Conservation (phyloP, 306 rosid genomes). For the Citrullus amarus region DNA sequence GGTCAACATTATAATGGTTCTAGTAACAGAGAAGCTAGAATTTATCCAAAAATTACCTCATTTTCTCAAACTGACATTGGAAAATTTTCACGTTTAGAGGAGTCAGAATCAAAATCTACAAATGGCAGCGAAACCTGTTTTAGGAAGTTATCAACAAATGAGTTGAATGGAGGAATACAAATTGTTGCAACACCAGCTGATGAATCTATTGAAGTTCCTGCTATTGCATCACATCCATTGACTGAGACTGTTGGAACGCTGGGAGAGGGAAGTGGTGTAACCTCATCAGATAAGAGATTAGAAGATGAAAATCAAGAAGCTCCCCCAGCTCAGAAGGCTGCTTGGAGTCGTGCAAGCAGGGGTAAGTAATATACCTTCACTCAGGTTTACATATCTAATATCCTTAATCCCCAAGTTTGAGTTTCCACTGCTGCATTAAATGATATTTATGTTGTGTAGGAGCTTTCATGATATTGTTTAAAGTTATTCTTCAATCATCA, state of each 20-base stretch:
- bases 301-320: constrained; percentile 42
- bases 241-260: constrained; percentile 24
- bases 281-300: constrained; percentile 37
- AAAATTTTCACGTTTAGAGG: constrained; percentile 29
- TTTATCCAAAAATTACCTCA: constrained; percentile 18
- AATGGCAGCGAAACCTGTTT: constrained; percentile 21
- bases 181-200: constrained; percentile 13
- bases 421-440: background rate
- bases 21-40: constrained; percentile 23
- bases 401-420: background rate
- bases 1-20: constrained; percentile 35
- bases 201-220: constrained; percentile 27
- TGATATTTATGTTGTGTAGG: background rate
- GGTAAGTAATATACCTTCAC: constrained; percentile 28
- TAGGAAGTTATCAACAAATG: constrained; percentile 27
- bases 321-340: constrained; percentile 28
- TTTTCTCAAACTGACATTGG: constrained; percentile 27
- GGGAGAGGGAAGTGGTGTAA: constrained; percentile 32
- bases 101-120: constrained; percentile 23
- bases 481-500: background rate
- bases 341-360: constrained; percentile 45
- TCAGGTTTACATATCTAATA: background rate
- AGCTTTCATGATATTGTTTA: too few relatives aligned
- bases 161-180: constrained; percentile 23
- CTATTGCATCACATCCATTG: constrained; percentile 18